Percentiles rank a stretch among this genome's conserved stretches.
Evolutionary conservation across 257 asterid species (phyloP).

Genomic region (Nicotiana attenuata): DNA sequence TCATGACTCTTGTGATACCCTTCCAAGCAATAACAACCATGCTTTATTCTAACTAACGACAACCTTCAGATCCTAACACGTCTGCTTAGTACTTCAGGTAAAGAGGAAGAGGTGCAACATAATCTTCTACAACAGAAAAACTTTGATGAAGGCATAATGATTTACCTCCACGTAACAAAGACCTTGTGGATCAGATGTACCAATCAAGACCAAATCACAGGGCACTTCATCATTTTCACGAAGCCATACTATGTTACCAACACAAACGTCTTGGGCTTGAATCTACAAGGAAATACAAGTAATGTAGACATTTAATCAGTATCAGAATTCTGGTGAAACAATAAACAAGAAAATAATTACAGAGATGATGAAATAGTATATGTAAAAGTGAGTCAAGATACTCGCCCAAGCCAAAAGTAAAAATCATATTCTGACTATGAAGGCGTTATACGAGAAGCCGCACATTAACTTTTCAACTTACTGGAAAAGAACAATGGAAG

Average conservation of each 20-base stretch:
- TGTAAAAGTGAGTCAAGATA: background rate
- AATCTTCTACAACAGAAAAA: background rate
- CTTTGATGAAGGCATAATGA: constrained; percentile 1
- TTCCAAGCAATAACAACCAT: constrained; percentile 2
- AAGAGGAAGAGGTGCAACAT: background rate
- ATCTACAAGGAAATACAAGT: constrained; percentile 39
- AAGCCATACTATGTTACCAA: constrained; percentile 93
- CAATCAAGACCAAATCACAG: constrained; percentile 92
- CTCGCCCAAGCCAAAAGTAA: background rate
- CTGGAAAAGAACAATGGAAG: background rate
- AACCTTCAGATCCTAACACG: constrained; percentile 11
- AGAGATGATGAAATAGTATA: background rate
- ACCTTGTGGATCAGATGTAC: constrained; percentile 91
- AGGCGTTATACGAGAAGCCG: background rate
- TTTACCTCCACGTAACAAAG: constrained; percentile 92
- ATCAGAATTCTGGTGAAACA: background rate
- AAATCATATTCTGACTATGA: background rate
- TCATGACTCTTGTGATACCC: background rate
- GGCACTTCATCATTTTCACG: constrained; percentile 99
- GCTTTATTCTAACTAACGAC: constrained; percentile 10
- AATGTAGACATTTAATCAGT: background rate
- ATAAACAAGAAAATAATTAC: background rate
- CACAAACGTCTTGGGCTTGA: constrained; percentile 85
- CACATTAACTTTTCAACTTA: constrained; percentile 1
- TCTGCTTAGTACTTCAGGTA: background rate